Conservation (phyloP, 1,139 yeast genomes). For the Entelexis paramagnoliae region DNA sequence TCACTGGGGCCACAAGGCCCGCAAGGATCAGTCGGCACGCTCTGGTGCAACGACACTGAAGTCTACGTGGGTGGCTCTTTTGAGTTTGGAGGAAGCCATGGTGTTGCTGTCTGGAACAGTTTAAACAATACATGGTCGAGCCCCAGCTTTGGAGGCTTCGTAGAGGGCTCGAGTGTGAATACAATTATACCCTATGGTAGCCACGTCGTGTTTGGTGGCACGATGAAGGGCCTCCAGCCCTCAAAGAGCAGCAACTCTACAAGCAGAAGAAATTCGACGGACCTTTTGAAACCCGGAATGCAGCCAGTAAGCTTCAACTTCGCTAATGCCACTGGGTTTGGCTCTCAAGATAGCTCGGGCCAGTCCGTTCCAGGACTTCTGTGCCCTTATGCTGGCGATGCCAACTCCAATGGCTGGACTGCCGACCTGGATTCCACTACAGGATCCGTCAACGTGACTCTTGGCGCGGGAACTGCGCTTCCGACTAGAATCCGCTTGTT, state of each 20-base stretch:
- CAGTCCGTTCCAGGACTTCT: slow-evolving; percentile 39
- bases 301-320: slow-evolving; percentile 56
- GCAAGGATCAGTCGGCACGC: slow-evolving; percentile 36
- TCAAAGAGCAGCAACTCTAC: slow-evolving; percentile 27
- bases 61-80: slow-evolving; percentile 80
- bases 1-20: slow-evolving; percentile 22
- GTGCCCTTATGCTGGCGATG: slow-evolving; percentile 44
- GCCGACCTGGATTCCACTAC: slow-evolving; percentile 27
- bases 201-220: slow-evolving; percentile 68
- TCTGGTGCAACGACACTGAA: slow-evolving; percentile 40
- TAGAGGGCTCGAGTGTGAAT: slow-evolving; percentile 47
- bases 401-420: slow-evolving; percentile 46
- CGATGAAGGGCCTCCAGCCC: slow-evolving; percentile 44
- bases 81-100: slow-evolving; percentile 33
- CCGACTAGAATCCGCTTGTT: slow-evolving; percentile 72
- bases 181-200: slow-evolving; percentile 50
- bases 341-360: slow-evolving; percentile 32
- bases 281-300: slow-evolving; percentile 26
- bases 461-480: slow-evolving; percentile 35
- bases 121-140: slow-evolving; percentile 37
- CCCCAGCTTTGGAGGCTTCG: slow-evolving; percentile 73
- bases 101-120: slow-evolving; percentile 60
- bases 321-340: slow-evolving; percentile 50
- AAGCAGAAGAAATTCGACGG: neutral
- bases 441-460: slow-evolving; percentile 36